phyloP scores from a whole-genome alignment of 164 flowering plant species.

The Nymphaea colorata region DNA sequence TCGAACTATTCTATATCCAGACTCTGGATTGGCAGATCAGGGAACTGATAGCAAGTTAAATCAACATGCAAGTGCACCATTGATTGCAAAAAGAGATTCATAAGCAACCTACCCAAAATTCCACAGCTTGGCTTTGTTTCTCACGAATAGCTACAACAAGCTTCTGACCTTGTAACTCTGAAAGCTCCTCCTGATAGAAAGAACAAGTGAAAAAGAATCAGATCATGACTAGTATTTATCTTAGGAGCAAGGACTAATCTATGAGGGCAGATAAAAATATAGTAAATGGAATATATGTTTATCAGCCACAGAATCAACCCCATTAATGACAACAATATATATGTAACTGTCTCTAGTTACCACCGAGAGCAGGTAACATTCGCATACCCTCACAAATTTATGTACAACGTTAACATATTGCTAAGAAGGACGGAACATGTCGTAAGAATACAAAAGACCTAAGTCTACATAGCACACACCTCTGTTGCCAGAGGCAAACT shows the following conservation, averaged over 20 bases:
- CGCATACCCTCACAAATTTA: too few relatives aligned
- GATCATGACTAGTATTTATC: too few relatives aligned
- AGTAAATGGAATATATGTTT: not conserved
- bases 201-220: too few relatives aligned
- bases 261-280: too few relatives aligned
- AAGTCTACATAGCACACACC: slow-evolving; percentile 28
- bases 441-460: too few relatives aligned
- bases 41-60: not conserved
- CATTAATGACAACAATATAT: too few relatives aligned
- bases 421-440: too few relatives aligned
- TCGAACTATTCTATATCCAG: too few relatives aligned
- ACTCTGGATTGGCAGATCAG: not conserved
- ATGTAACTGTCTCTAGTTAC: too few relatives aligned
- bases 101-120: slow-evolving; percentile 64
- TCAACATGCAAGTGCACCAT: not conserved
- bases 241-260: too few relatives aligned
- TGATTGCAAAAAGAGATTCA: not conserved
- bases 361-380: too few relatives aligned
- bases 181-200: slow-evolving; percentile 59
- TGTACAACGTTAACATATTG: too few relatives aligned
- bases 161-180: slow-evolving; percentile 67
- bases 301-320: not conserved
- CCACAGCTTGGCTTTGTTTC: slow-evolving; percentile 47
- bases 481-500: slow-evolving; percentile 84
- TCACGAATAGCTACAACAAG: slow-evolving; percentile 63